These are phyloP conservation scores for Calonectria pteridis DNA, from an alignment of 2,329 filamentous ascomycete genomes.

Conservation along the genomic window DNA sequence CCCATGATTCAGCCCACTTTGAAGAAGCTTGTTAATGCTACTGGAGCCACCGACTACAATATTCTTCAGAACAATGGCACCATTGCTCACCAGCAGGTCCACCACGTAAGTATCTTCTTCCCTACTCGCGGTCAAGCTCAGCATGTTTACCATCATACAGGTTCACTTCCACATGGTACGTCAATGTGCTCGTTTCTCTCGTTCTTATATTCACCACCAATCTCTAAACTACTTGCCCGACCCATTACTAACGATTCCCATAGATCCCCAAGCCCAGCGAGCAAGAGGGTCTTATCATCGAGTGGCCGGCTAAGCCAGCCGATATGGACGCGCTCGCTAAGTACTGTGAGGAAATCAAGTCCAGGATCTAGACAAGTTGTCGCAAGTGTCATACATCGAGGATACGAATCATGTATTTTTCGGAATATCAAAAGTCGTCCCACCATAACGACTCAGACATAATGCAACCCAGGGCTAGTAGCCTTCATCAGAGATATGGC, in stretches of 20 bases:
- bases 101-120: slow-evolving; percentile 76
- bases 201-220: neutral
- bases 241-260: slow-evolving; percentile 4
- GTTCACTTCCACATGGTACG: slow-evolving; percentile 94
- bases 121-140: neutral
- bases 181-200: neutral
- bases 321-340: slow-evolving; percentile 89
- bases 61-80: slow-evolving; percentile 96
- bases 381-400: neutral
- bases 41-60: slow-evolving; percentile 86
- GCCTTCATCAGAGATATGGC: slow-evolving; percentile 21
- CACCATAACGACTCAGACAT: neutral
- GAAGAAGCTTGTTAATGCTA: slow-evolving; percentile 86
- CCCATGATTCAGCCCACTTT: slow-evolving; percentile 58
- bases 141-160: slow-evolving; percentile 54
- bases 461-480: slow-evolving; percentile 1
- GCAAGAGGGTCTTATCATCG: slow-evolving; percentile 81
- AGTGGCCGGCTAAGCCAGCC: slow-evolving; percentile 80
- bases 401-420: slow-evolving; percentile 13
- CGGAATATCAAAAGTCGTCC: neutral
- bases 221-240: neutral
- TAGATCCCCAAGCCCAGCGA: slow-evolving; percentile 95
- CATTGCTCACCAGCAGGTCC: slow-evolving; percentile 91
- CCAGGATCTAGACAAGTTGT: slow-evolving; percentile 77
- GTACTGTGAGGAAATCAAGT: slow-evolving; percentile 85